These are phyloP conservation scores for Agastache rugosa DNA, from an alignment of 257 asterid genomes.

Conservation along the genomic window DNA sequence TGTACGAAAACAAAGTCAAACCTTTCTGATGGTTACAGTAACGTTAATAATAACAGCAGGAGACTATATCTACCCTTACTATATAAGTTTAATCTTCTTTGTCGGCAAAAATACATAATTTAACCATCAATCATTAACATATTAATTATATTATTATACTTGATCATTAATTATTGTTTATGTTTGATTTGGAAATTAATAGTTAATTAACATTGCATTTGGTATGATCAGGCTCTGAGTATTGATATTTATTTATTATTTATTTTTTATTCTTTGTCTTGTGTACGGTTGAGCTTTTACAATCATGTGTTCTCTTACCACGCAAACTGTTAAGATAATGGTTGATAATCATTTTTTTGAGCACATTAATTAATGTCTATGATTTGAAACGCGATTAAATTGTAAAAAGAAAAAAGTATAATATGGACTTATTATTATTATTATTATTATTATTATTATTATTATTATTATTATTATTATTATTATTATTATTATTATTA, in stretches of 20 bases:
- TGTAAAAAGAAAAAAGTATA: neutral
- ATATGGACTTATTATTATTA: neutral
- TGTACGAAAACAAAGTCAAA: slow-evolving; percentile 24
- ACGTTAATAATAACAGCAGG: slow-evolving; percentile 8
- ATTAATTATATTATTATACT: neutral
- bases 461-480: no score
- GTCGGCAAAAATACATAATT: slow-evolving; percentile 36
- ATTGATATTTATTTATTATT: neutral
- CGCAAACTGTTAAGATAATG: slow-evolving; percentile 5
- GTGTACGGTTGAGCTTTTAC: slow-evolving; percentile 36
- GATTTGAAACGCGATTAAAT: neutral
- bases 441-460: no score
- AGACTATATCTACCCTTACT: slow-evolving; percentile 15
- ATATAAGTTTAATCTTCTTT: slow-evolving; percentile 20
- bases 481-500: no score
- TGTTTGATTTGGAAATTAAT: slow-evolving; percentile 14
- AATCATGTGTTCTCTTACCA: slow-evolving; percentile 25
- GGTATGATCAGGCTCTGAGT: slow-evolving; percentile 3
- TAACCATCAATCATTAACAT: slow-evolving; percentile 27
- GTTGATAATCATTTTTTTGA: neutral
- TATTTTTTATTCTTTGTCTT: neutral
- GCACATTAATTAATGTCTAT: neutral
- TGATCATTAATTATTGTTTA: neutral
- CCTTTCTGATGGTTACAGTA: slow-evolving; percentile 32
- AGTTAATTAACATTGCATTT: slow-evolving; percentile 12